phyloP scores from a whole-genome alignment of 345 rosid genomes.

The Citrus mangshanensis region DNA sequence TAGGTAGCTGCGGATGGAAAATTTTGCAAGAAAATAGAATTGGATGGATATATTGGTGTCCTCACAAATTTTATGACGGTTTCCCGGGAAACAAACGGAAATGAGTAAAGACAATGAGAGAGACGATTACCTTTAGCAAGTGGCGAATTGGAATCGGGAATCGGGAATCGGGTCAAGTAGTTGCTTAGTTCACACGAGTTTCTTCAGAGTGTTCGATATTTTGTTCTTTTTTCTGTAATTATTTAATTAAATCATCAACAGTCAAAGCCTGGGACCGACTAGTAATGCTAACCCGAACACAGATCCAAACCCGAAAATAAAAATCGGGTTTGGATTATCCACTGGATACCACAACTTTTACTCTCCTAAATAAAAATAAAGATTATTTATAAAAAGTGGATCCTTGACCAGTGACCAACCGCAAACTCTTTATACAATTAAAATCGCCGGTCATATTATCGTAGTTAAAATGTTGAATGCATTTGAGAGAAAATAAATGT shows the following conservation, averaged over 20 bases:
- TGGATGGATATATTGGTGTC: neutral
- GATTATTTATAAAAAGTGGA: too few species aligned
- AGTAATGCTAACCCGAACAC: neutral
- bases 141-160: neutral
- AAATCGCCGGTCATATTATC: too few species aligned
- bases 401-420: too few species aligned
- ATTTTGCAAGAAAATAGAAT: neutral
- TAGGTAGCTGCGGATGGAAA: neutral
- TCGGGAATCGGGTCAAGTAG: neutral
- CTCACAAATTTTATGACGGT: neutral
- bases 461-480: too few species aligned
- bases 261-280: neutral
- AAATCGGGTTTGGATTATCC: too few species aligned
- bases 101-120: neutral
- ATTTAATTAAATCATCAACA: neutral
- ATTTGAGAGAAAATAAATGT: too few species aligned
- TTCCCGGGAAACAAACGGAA: neutral
- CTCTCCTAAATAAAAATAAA: too few species aligned
- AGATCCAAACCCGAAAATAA: neutral
- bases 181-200: neutral
- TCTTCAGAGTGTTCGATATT: neutral
- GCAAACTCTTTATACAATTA: too few species aligned
- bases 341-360: too few species aligned
- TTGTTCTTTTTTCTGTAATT: neutral
- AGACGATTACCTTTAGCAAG: neutral